phyloP scores from a whole-genome alignment of 2,329 filamentous ascomycete species.

The Leptodontidium sp. region DNA sequence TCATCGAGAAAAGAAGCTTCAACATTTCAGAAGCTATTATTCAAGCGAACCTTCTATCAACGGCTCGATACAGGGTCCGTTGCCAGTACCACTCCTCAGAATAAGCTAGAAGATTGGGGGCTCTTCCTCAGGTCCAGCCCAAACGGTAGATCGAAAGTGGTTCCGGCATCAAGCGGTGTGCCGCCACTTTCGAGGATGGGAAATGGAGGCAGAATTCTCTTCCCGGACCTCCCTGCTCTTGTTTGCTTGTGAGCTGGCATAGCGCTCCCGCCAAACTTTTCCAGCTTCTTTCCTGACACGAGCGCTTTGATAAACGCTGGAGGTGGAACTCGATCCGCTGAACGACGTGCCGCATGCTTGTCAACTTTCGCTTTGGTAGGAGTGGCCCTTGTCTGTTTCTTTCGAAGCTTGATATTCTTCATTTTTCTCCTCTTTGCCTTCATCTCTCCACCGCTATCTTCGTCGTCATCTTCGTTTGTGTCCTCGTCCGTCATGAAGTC shows the following conservation, averaged over 20 bases:
- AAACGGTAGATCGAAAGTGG: not conserved
- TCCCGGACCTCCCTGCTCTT: not conserved
- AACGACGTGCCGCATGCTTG: not conserved
- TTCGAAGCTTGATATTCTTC: slow-evolving; percentile 7
- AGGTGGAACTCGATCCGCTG: no score
- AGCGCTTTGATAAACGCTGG: slow-evolving; percentile 12
- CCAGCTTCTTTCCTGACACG: not conserved
- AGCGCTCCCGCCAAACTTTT: not conserved
- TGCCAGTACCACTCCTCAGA: not conserved
- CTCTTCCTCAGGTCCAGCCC: not conserved
- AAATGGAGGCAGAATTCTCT: not conserved
- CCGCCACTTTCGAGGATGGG: no score
- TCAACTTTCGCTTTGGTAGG: not conserved
- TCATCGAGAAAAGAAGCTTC: not conserved
- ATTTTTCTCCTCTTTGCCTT: slow-evolving; percentile 7
- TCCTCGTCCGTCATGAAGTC: slow-evolving; percentile 7
- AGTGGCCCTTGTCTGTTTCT: not conserved
- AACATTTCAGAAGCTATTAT: not conserved
- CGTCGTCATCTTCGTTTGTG: slow-evolving; percentile 3
- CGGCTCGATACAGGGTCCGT: not conserved
- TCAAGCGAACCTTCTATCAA: not conserved
- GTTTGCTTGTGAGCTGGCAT: not conserved
- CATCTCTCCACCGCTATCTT: not conserved
- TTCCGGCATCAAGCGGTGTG: not conserved
- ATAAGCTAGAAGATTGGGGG: not conserved